These are phyloP conservation scores for Rehmannia glutinosa DNA, from an alignment of 257 asterid genomes.

Conservation along the genomic window DNA sequence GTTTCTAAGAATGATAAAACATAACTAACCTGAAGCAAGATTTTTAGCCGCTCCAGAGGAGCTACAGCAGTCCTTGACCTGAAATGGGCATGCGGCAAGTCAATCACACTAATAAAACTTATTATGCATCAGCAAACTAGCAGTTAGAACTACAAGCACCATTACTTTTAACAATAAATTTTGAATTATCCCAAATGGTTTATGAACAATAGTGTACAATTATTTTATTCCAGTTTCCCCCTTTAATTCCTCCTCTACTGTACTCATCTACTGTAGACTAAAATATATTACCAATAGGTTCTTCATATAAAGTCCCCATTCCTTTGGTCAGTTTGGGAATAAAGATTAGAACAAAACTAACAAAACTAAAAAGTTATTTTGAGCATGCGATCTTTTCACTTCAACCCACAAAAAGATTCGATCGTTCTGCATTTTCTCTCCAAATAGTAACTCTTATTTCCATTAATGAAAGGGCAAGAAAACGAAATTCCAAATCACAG, in stretches of 20 bases:
- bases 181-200: neutral
- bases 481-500: neutral
- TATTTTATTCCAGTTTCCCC: neutral
- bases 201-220: neutral
- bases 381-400: slow-evolving; percentile 6
- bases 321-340: neutral
- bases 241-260: no score
- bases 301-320: neutral
- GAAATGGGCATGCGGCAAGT: slow-evolving; percentile 26
- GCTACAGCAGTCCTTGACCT: slow-evolving; percentile 99
- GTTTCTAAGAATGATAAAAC: neutral
- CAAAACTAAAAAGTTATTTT: neutral
- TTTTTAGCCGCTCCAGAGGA: slow-evolving; percentile 94
- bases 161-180: neutral
- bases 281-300: neutral
- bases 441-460: neutral
- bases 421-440: neutral
- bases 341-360: neutral
- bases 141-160: slow-evolving; percentile 8
- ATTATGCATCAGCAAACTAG: neutral
- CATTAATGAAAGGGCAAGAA: neutral
- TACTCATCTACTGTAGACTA: slow-evolving; percentile 3
- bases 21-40: slow-evolving; percentile 77
- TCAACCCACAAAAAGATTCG: neutral
- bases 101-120: neutral